These are phyloP conservation scores for Pseudocercospora ulei DNA, from an alignment of 2,329 filamentous ascomycete genomes.

Conservation along the genomic window DNA sequence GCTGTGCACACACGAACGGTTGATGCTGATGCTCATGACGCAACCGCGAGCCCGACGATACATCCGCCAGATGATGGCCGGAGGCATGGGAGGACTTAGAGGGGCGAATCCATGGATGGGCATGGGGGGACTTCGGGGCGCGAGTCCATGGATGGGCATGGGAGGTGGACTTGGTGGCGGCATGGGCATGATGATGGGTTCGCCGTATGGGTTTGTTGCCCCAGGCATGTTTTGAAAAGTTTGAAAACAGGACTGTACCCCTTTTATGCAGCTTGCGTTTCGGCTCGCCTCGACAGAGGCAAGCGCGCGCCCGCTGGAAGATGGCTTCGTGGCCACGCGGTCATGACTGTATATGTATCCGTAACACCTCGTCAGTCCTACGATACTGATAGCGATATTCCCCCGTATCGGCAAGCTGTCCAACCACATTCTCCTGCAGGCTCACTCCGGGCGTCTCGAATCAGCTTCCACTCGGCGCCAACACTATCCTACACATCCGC, in stretches of 20 bases:
- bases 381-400: constrained; percentile 4
- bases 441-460: too few species aligned
- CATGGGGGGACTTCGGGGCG: background rate
- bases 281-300: constrained; percentile 5
- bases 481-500: too few species aligned
- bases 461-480: too few species aligned
- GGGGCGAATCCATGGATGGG: background rate
- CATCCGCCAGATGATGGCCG: background rate
- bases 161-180: constrained; percentile 4
- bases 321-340: background rate
- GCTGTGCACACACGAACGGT: background rate
- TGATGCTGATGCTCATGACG: background rate
- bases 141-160: background rate
- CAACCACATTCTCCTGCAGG: too few species aligned
- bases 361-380: constrained; percentile 2
- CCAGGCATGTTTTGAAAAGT: constrained; percentile 2
- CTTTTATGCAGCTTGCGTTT: background rate
- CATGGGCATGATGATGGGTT: constrained; percentile 6
- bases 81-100: background rate
- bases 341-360: constrained; percentile 5
- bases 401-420: too few species aligned
- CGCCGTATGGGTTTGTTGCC: constrained; percentile 5
- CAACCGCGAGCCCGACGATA: constrained; percentile 1
- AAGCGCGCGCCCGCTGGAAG: background rate
- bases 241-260: background rate